Percentiles rank a stretch among this genome's conserved stretches.
phyloP scores from a whole-genome alignment of 2,329 filamentous ascomycete species.

The Alternaria conjuncta region DNA sequence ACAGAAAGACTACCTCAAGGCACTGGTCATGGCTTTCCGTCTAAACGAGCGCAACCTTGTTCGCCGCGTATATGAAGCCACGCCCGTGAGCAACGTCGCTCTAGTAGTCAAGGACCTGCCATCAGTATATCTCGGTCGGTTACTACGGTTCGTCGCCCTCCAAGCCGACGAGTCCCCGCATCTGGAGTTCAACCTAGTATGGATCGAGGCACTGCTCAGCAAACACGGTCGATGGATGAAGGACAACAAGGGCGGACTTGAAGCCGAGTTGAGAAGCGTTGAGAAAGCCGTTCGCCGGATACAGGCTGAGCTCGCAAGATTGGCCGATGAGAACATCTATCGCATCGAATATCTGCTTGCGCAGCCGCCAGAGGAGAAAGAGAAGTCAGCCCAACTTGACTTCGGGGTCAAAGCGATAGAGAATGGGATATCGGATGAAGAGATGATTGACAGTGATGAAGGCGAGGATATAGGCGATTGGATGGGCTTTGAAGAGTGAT shows the following conservation, averaged over 20 bases:
- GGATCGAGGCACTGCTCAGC: constrained; percentile 83
- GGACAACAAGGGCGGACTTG: constrained; percentile 78
- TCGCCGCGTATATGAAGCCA: constrained; percentile 82
- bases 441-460: constrained; percentile 38
- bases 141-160: constrained; percentile 85
- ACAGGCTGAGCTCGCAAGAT: constrained; percentile 77
- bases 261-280: constrained; percentile 83
- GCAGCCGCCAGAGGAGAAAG: constrained; percentile 52
- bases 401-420: constrained; percentile 42
- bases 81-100: constrained; percentile 75
- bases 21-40: constrained; percentile 95
- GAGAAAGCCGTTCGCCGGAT: constrained; percentile 81
- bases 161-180: constrained; percentile 91
- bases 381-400: constrained; percentile 31
- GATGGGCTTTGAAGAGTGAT: constrained; percentile 58
- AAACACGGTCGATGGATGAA: constrained; percentile 86
- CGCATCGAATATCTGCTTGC: constrained; percentile 81
- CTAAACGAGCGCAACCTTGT: constrained; percentile 86
- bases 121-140: constrained; percentile 80
- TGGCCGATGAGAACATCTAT: constrained; percentile 89
- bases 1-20: constrained; percentile 85
- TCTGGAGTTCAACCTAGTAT: constrained; percentile 91
- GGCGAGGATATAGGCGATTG: constrained; percentile 55
- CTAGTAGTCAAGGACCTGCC: constrained; percentile 82
- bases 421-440: constrained; percentile 46